Base-by-base conservation (phyloP, 768 basidiomycete genomes). In the Suillus americanus region DNA sequence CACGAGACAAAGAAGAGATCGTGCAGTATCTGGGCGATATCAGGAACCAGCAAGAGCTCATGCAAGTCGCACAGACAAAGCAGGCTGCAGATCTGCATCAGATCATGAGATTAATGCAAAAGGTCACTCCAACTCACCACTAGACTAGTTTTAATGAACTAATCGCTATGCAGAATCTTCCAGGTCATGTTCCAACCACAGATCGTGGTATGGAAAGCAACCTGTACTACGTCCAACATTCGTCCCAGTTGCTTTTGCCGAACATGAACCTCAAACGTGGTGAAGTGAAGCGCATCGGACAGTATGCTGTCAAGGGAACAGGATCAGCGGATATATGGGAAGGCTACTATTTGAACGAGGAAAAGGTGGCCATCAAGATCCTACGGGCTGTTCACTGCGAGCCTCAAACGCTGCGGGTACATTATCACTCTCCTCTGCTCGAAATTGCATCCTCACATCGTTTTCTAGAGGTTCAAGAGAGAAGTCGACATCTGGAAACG, bases 321-420 rank as follows among this genome's bases (percentile, higher is more conserved):
- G 79, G 81, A 16, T 78, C 81, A 3, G 85, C 86, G 78, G 86
- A 85, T 71, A 82, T 85, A 55, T 79, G 79, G 79, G 84, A 86
- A 69, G 86, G 86, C 4, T 37, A 82, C 12, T 87, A 85, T 73
- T 78, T 87, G 1, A 77, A 78, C 38, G 76, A 79, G 56, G 83
- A 86, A 66, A 85, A 84, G 64, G 86, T 87, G 3, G 82, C 84
- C 3, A 82, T 87, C 71, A 87, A 87, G 69, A 79, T 82, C 8
- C 73, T 87, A 38, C 82, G 86, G 43, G 82, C 84, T 13, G 80
- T 86, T 54, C 78, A 82, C 57, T 79, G 81, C 35, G 77, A 80
- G 60, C 83, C 83, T 7, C 74, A 78, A 35, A 83, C 80, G 65
- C 64, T 79, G 30, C 71, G 78, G 62, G 85, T 85, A 69, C 3